Conservation (phyloP, 1,139 yeast genomes). For the Suhomyces choctaworum region DNA sequence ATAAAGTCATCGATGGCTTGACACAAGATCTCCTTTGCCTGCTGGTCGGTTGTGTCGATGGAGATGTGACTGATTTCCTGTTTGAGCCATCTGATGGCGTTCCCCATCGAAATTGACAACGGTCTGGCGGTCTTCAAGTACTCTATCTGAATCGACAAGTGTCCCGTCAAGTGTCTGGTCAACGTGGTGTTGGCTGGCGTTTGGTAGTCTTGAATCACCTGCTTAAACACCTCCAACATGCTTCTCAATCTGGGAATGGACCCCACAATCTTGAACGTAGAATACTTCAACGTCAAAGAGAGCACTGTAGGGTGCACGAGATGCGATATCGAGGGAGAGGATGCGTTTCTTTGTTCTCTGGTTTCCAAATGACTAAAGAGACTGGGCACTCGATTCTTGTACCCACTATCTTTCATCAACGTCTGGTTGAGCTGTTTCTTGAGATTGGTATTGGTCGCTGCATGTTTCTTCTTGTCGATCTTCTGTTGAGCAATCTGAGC, state of each 20-base stretch:
- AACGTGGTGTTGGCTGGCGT: constrained; percentile 87
- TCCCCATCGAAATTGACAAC: constrained; percentile 92
- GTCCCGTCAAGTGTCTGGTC: constrained; percentile 84
- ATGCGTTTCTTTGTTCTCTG: constrained; percentile 72
- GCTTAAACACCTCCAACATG: constrained; percentile 83
- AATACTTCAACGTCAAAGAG: constrained; percentile 74
- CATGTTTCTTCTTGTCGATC: constrained; percentile 37
- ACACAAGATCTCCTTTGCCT: constrained; percentile 68
- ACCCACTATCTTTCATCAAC: constrained; percentile 41
- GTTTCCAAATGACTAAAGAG: constrained; percentile 89
- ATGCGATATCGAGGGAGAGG: constrained; percentile 59
- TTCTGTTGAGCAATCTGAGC: constrained; percentile 41
- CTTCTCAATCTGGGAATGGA: constrained; percentile 82
- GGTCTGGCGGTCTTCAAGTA: constrained; percentile 91
- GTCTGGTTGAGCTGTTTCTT: constrained; percentile 59
- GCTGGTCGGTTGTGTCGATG: constrained; percentile 68
- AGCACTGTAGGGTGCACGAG: constrained; percentile 87
- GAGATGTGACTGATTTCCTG: constrained; percentile 84
- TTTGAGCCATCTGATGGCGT: constrained; percentile 94
- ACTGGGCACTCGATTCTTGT: constrained; percentile 52
- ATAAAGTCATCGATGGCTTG: constrained; percentile 78
- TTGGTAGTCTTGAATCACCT: constrained; percentile 73
- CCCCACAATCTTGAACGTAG: constrained; percentile 86
- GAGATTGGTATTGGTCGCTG: constrained; percentile 49
- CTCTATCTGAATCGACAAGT: constrained; percentile 92